These are phyloP conservation scores for Coniochaeta sp. DNA, from an alignment of 2,329 filamentous ascomycete species.

Conservation along the genomic window DNA sequence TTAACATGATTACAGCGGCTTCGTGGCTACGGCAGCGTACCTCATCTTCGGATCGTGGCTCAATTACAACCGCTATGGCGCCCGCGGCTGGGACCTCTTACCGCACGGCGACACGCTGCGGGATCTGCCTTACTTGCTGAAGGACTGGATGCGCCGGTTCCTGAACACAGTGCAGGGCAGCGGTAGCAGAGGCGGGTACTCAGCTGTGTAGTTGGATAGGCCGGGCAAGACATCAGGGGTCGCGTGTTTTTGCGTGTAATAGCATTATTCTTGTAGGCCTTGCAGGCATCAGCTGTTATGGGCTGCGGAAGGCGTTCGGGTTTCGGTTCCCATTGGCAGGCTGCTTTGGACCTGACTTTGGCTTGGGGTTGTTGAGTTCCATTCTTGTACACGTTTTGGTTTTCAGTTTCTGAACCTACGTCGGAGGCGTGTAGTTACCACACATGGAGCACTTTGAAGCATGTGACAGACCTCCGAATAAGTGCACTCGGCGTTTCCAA, in stretches of 20 bases:
- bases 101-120: constrained; percentile 89
- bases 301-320: not conserved
- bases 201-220: constrained; percentile 61
- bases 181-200: constrained; percentile 85
- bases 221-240: not conserved
- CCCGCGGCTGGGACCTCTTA: constrained; percentile 88
- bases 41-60: constrained; percentile 98
- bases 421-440: too few relatives aligned
- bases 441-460: not conserved
- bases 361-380: not conserved
- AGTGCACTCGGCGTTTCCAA: too few relatives aligned
- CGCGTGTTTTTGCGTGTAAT: constrained; percentile 1
- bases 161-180: constrained; percentile 78
- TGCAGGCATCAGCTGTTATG: not conserved
- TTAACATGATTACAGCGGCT: constrained; percentile 49
- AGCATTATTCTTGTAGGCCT: not conserved
- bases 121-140: constrained; percentile 85
- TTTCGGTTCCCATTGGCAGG: not conserved
- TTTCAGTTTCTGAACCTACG: not conserved
- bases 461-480: not conserved
- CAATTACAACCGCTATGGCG: constrained; percentile 96
- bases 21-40: constrained; percentile 80
- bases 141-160: constrained; percentile 77
- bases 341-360: not conserved
- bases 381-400: not conserved